Evolutionary conservation across 108 stramenopile species (phyloP), one percentile per base, ranked within the genome.

Genomic region (Seminavis robusta): DNA sequence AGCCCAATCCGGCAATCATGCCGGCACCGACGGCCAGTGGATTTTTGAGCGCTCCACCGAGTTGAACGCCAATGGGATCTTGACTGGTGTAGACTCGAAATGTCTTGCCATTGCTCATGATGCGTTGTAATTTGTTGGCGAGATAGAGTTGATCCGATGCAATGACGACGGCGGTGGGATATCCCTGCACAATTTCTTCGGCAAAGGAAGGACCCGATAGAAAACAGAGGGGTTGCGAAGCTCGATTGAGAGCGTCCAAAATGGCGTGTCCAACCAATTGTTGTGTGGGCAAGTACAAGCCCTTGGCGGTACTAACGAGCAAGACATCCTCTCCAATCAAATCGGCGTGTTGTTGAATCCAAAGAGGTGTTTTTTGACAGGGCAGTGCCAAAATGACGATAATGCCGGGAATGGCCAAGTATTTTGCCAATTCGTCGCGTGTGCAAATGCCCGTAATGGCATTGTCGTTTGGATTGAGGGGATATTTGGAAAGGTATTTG

Each of bases 41-140:
- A 50, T 94, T 94, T 60, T 94, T 94, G 16, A 94, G 63, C 0
- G 93, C 88, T 13, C 93, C 93, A 30, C 88, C 90, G 3, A 94
- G 55, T 55, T 91, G 72, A 16, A 87, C 79, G 6, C 81, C 83
- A 0, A 80, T 61, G 15, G 74, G 65, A 69, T 94, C 93, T 20
- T 87, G 77, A 29, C 81, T 77, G 4, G 90, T 76, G 67, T 84
- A 94, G n/a, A 86, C 66, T 7, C 88, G 76, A 25, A 94, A 67
- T 16, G 61, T 63, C 28, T 25, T 46, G 33, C 51, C 53, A 54
- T 74, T 74, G 32, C 62, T 69, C 52, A 80, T 41, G 33, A 75
- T 53, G 16, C 51, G 27, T 33, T 80, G 79, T 21, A 80, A 56
- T 51, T 52, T 50, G 3, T 65, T 62, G 4, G 79, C 74, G 1